A percentile compares a stretch with the other conserved stretches of the same genome.
Evolutionary conservation across 2,329 filamentous ascomycete species (phyloP).

Genomic region (Reticulascus tulasneorum): DNA sequence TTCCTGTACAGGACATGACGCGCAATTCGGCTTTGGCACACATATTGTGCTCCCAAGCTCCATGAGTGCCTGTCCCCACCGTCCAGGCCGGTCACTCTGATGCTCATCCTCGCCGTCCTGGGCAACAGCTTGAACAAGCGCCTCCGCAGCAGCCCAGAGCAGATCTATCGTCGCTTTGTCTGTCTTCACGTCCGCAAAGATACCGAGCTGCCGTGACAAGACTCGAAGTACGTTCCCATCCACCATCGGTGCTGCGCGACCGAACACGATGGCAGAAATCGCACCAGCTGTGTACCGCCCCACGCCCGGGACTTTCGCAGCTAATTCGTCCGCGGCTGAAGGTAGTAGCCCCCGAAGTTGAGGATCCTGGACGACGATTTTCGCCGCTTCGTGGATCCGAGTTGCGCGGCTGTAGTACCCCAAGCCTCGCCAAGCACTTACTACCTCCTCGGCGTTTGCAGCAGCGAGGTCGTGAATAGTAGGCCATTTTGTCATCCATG

Average conservation of each 20-base stretch:
- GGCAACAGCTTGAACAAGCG: conserved; percentile 49
- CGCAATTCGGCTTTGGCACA: conserved; percentile 55
- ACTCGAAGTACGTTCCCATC: conserved; percentile 62
- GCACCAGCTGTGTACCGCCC: conserved; percentile 61
- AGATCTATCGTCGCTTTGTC: conserved; percentile 49
- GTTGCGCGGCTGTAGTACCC: conserved; percentile 64
- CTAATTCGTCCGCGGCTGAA: conserved; percentile 37
- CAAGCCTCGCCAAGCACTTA: conserved; percentile 56
- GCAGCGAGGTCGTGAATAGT: conserved; percentile 52
- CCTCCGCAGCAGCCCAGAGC: conserved; percentile 56
- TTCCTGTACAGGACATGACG: conserved; percentile 43
- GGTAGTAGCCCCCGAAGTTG: conserved; percentile 46
- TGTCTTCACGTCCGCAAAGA: conserved; percentile 53
- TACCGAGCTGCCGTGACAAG: conserved; percentile 55
- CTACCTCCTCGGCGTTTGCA: conserved; percentile 51
- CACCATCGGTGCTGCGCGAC: conserved; percentile 54
- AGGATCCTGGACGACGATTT: conserved; percentile 40
- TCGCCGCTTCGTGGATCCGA: conserved; percentile 54
- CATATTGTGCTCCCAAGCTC: conserved; percentile 62
- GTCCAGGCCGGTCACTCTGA: conserved; percentile 48
- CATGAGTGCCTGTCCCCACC: conserved; percentile 64
- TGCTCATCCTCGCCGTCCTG: conserved; percentile 24
- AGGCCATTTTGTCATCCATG: conserved; percentile 59
- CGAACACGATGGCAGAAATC: conserved; percentile 60
- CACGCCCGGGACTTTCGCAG: conserved; percentile 53